These are phyloP conservation scores for Umbelopsis vinacea DNA, from an alignment of 192 early-diverging fungal genomes.

Conservation along the genomic window DNA sequence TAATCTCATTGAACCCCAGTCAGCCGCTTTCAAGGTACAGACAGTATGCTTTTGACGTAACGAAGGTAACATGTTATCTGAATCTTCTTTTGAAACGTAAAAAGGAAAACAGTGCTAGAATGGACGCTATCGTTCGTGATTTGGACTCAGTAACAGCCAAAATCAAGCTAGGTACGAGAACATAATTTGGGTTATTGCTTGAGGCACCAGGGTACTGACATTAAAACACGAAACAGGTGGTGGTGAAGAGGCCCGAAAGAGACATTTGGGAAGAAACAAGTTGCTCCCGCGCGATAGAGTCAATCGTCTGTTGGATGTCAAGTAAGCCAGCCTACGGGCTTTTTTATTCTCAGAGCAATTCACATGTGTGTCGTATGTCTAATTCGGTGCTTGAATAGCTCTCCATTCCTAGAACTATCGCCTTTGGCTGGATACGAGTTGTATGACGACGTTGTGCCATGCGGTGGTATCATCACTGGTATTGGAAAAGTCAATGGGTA, in stretches of 20 bases:
- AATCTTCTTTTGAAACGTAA: background rate
- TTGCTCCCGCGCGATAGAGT: constrained; percentile 89
- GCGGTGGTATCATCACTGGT: constrained; percentile 94
- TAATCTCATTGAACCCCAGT: constrained; percentile 70
- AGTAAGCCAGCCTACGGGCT: constrained; percentile 49
- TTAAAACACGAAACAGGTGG: constrained; percentile 62
- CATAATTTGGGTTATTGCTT: background rate
- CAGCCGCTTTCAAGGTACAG: constrained; percentile 74
- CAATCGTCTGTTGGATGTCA: constrained; percentile 75
- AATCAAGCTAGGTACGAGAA: constrained; percentile 75
- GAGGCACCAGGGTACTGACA: background rate
- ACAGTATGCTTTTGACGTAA: background rate
- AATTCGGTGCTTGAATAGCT: constrained; percentile 47
- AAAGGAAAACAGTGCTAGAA: constrained; percentile 77
- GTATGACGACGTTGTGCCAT: constrained; percentile 84
- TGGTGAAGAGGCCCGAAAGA: constrained; percentile 77
- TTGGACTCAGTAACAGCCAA: constrained; percentile 65
- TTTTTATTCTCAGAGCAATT: background rate
- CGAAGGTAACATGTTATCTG: background rate
- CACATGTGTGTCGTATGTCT: too few species aligned
- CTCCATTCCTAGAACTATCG: constrained; percentile 94
- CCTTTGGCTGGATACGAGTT: constrained; percentile 90
- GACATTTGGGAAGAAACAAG: constrained; percentile 86
- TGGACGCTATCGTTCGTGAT: constrained; percentile 69
- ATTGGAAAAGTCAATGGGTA: constrained; percentile 92